Base-by-base conservation (phyloP, 441 rosid species). In the Adansonia gregorii region DNA sequence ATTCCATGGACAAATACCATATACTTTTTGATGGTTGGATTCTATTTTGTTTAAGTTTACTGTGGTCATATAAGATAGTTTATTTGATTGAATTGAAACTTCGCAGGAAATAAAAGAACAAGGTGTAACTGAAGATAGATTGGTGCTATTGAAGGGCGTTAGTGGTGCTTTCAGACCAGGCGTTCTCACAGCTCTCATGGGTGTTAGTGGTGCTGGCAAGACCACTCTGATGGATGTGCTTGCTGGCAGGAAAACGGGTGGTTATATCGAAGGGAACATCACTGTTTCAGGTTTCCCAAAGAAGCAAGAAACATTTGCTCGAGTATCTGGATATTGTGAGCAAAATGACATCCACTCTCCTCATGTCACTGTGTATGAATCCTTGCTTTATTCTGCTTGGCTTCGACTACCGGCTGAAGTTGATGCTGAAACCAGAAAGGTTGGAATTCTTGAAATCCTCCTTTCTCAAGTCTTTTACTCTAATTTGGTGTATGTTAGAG, bases 171-270 rank as follows among this genome's bases (percentile, higher is more conserved):
- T 94, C 71, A 87, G 91, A 86, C 98, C 98, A 5, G 98, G 98
- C 11, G 90, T 94, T 78, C 94, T 94, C n/a, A 92, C 96, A 17
- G 93, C 98, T 60, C 74, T 93, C 65, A 93, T 94, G 94, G 98
- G 98, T 41, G 93, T 91, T 19, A 94, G 97, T 75, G 98, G 98
- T 24, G 97, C 98, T 9, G 98, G 98, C 8, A 94, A 92, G 78
- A 92, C 96, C 55, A 92, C 96, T 58, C 83, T 92, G 49, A 85
- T 89, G 86, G 96, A 92, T 73, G 96, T 89, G 2, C 80, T 92
- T 61, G 88, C 94, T 49, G 94, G 96, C 48, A 85, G 94, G 76
- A 89, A 89, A 83, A 91, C 92, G n/a, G 84, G 87, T 4, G 95
- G 95, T 61, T 76, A 66, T 49, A 82, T 87, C 8, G 83, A 85